Percentiles rank a stretch among this genome's conserved stretches.
Conservation (phyloP, 2,329 filamentous ascomycete genomes). For the Phyllosticta citriasiana region DNA sequence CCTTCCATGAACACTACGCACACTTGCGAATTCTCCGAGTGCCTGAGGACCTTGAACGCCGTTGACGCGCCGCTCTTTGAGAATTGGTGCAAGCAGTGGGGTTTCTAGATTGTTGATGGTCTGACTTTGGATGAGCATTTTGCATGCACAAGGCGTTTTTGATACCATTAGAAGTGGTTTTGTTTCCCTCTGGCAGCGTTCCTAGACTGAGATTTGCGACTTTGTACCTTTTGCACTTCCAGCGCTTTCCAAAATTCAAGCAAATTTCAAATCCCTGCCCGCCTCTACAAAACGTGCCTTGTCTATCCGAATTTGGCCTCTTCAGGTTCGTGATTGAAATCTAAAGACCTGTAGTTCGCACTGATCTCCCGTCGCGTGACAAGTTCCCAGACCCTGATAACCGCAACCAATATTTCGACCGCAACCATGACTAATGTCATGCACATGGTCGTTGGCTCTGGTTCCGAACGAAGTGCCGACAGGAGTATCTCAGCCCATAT, state of each 20-base stretch:
- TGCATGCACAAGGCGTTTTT: neutral
- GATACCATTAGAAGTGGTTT: neutral
- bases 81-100: conserved; percentile 10
- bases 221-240: neutral
- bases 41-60: conserved; percentile 1
- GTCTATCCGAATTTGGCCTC: too few relatives aligned
- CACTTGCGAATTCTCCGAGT: neutral
- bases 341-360: too few relatives aligned
- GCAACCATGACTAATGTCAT: too few relatives aligned
- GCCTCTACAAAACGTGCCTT: too few relatives aligned
- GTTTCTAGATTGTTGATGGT: neutral
- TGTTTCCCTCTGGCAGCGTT: neutral
- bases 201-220: neutral
- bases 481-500: too few relatives aligned
- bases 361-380: too few relatives aligned
- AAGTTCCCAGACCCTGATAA: too few relatives aligned
- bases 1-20: conserved; percentile 1
- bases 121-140: neutral
- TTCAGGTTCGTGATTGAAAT: too few relatives aligned
- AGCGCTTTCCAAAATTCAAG: neutral
- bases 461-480: too few relatives aligned
- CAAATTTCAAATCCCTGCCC: too few relatives aligned
- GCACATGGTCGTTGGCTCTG: too few relatives aligned
- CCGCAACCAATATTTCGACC: too few relatives aligned
- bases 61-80: conserved; percentile 6